These are phyloP conservation scores for Fusarium pseudoanthophilum DNA, from an alignment of 2,329 filamentous ascomycete species.

Conservation along the genomic window DNA sequence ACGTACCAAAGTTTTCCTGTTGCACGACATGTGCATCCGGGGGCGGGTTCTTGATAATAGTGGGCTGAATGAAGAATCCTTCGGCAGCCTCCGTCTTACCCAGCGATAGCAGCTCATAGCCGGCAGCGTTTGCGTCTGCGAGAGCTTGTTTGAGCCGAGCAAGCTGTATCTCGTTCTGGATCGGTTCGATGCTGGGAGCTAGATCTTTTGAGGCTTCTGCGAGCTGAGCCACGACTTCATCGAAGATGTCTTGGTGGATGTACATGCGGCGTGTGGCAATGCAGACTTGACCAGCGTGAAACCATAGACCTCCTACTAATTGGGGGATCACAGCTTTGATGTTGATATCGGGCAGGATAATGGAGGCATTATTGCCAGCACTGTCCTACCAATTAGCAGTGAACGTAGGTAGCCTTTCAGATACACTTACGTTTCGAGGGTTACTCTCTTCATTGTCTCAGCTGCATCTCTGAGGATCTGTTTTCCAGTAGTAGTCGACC, in stretches of 20 bases:
- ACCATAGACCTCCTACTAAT: not conserved
- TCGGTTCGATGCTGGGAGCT: not conserved
- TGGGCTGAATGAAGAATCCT: constrained; percentile 4
- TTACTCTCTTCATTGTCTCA: not conserved
- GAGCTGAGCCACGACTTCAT: not conserved
- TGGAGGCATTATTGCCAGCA: constrained; percentile 3
- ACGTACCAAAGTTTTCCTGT: constrained; percentile 13
- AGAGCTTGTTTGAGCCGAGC: not conserved
- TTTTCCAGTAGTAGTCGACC: not conserved
- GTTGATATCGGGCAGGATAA: not conserved
- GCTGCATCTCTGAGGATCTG: not conserved
- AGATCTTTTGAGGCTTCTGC: not conserved
- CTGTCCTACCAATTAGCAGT: not conserved
- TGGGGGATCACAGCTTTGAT: not conserved
- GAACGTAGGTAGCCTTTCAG: not conserved
- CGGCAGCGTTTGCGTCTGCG: not conserved
- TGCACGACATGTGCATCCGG: not conserved
- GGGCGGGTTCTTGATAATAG: not conserved
- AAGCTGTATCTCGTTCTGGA: not conserved
- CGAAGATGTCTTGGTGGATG: not conserved
- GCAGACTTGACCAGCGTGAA: constrained; percentile 2
- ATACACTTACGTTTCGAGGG: not conserved
- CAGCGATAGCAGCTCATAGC: not conserved
- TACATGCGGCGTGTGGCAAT: constrained; percentile 2
- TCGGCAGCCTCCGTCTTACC: not conserved